Base-by-base conservation (phyloP, 1,139 yeast species). In the Magnusiomyces magnusii region DNA sequence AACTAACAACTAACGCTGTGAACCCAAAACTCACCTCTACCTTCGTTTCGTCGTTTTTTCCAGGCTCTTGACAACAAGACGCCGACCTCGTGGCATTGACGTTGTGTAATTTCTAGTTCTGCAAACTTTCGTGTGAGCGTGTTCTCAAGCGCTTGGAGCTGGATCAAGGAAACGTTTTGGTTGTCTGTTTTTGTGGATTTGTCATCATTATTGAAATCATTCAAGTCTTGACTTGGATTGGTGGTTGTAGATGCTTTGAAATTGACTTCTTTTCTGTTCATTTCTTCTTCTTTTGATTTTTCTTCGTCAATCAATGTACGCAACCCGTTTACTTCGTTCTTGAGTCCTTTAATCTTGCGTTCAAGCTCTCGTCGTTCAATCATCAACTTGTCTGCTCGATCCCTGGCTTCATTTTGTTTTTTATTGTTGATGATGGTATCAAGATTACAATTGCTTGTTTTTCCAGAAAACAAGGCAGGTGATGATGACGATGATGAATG, bases 1-100 rank as follows among this genome's bases (percentile, higher is more conserved):
- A 51, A 51, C 41, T n/a, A 52, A 10, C 25, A 15, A 19, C 49
- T 52, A 15, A 52, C 36, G 17, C 49, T 52, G 19, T 52, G 47
- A 15, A 52, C 34, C 55, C 55, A 52, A 52, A 52, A 52, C 34
- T 52, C 55, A 3, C 39, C 34, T 15, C 39, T 19, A 10, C 55
- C 55, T 15, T 21, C 39, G 15, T 52, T 31, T 13, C 49, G 47
- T 3, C 55, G 47, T 13, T 42, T 41, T 42, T 52, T 52, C 44
- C 36, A 52, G 3, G 55, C 55, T 41, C 55, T 17, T 5, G 39
- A 24, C 36, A 52, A n/a, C 23, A 52, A 25, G 15, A 52, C 47
- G n/a, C 55, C 55, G 24, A 25, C 55, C 19, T 52, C 47, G 24
- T 52, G 55, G 15, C 24, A 13, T 17, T 41, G 25, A 24, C 34